Evolutionary conservation across 805 yeast species (phyloP), one percentile per base, ranked within the genome.

Genomic region (Debaryomyces tyrocola): DNA sequence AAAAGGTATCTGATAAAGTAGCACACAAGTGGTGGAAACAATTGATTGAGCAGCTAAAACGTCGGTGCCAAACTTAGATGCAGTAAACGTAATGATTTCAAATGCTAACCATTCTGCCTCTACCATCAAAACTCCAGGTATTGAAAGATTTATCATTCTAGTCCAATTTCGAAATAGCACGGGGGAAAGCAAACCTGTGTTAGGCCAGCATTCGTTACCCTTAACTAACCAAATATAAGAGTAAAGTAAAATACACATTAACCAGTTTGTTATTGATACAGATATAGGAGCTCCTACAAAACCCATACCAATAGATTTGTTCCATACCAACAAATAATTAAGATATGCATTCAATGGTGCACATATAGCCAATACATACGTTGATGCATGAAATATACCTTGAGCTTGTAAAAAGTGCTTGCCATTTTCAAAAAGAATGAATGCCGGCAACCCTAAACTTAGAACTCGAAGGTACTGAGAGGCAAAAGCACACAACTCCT

Each of bases 91-190:
- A 50, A 86, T 69, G 40, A 87, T 77, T 66, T 87, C 92, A 63
- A 86, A 87, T 1, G 90, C 89, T 33, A 87, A 67, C 77, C 87
- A 87, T 64, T 87, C 94, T 15, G 90, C 86, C 56, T 83, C 79
- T 18, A 87, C 87, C 87, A 85, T 84, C 44, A 85, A 66, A 27
- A 85, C 80, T 33, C 91, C 90, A 4, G 90, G 90, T n/a, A 81
- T 58, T 2, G 91, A 84, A 35, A 87, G 66, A 49, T 68, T 70
- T 37, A 85, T 68, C 83, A 87, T 80, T 55, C 75, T 79, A 4
- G 64, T 61, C 91, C 91, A 87, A 53, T 84, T 82, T 38, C 62
- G 59, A 54, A 77, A 75, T 48, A 54, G 66, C 4, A 57, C 43
- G 12, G 40, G 44, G 41, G 60, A 55, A 29, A 58, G 45, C 14